Evolutionary conservation across 768 basidiomycete species (phyloP).

Genomic region (Crepidotus variabilis): DNA sequence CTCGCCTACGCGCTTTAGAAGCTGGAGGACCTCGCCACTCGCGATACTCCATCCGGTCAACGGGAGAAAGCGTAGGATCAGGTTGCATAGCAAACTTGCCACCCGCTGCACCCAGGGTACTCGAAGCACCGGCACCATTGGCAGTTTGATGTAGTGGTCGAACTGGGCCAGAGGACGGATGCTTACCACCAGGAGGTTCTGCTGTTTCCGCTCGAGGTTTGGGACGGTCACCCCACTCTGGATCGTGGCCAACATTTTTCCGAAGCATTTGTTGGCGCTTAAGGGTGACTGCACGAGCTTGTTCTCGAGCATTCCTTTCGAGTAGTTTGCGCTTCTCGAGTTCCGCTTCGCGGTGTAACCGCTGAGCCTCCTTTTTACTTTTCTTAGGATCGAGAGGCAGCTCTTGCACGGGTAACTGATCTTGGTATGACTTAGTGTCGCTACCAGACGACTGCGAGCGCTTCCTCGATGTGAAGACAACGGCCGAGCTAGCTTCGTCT

Average conservation of each 20-base stretch:
- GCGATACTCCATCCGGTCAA: constrained; percentile 29
- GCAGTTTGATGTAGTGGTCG: constrained; percentile 43
- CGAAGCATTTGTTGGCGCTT: constrained; percentile 79
- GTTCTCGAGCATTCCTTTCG: constrained; percentile 75
- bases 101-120: constrained; percentile 58
- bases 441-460: constrained; percentile 77
- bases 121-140: constrained; percentile 32
- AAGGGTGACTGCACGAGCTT: constrained; percentile 89
- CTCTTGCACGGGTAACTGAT: constrained; percentile 44
- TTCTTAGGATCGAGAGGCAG: constrained; percentile 60
- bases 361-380: constrained; percentile 79
- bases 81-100: constrained; percentile 42
- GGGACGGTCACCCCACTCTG: constrained; percentile 61
- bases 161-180: constrained; percentile 59
- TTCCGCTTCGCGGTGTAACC: constrained; percentile 77
- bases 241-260: constrained; percentile 47
- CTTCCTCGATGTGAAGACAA: constrained; percentile 68
- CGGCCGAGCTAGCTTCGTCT: constrained; percentile 60
- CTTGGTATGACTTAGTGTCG: constrained; percentile 63
- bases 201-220: constrained; percentile 25
- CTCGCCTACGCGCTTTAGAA: constrained; percentile 76
- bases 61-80: constrained; percentile 21
- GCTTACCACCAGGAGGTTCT: constrained; percentile 43
- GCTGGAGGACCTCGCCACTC: constrained; percentile 58
- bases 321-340: constrained; percentile 76